Percentiles rank a stretch among this genome's conserved stretches.
Evolutionary conservation across 2,329 filamentous ascomycete species (phyloP).

Genomic region (Penicillium thymicola): DNA sequence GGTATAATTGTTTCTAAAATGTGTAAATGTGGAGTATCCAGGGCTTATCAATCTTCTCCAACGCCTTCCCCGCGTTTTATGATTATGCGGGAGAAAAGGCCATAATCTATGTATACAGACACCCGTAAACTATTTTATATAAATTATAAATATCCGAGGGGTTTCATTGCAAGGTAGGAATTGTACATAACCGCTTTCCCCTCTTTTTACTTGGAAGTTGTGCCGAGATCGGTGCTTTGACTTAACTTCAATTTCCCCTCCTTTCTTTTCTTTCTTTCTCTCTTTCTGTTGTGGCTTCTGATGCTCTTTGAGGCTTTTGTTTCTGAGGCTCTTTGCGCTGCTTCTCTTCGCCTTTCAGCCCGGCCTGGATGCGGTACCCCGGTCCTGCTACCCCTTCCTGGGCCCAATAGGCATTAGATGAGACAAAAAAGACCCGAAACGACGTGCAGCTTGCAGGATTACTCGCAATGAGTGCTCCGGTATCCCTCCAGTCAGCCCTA

Average conservation of each 20-base stretch:
- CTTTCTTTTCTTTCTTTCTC: conserved; percentile 1
- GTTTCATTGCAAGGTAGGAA: conserved; percentile 1
- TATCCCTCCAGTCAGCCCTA: conserved; percentile 27
- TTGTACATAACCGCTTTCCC: not conserved
- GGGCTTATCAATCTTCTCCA: not conserved
- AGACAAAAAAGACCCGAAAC: not conserved
- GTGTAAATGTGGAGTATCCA: not conserved
- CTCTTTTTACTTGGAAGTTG: conserved; percentile 2
- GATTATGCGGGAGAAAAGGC: not conserved
- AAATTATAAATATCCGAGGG: not conserved
- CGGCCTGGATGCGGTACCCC: conserved; percentile 4
- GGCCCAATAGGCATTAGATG: conserved; percentile 6
- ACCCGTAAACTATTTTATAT: not conserved
- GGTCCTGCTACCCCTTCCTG: not conserved
- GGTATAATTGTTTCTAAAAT: not conserved
- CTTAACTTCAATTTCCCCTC: not conserved
- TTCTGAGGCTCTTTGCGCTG: not conserved
- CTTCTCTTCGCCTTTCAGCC: not conserved
- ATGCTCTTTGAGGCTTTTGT: not conserved
- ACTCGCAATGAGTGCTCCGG: conserved; percentile 25
- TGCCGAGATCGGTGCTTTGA: conserved; percentile 4
- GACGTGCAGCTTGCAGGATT: not conserved
- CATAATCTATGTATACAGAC: too few species aligned
- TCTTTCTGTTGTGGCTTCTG: not conserved
- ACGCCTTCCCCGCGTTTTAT: not conserved